Percentiles rank a stretch among this genome's conserved stretches.
Evolutionary conservation across 2,329 filamentous ascomycete species (phyloP).

Genomic region (Paramyrothecium roridum): DNA sequence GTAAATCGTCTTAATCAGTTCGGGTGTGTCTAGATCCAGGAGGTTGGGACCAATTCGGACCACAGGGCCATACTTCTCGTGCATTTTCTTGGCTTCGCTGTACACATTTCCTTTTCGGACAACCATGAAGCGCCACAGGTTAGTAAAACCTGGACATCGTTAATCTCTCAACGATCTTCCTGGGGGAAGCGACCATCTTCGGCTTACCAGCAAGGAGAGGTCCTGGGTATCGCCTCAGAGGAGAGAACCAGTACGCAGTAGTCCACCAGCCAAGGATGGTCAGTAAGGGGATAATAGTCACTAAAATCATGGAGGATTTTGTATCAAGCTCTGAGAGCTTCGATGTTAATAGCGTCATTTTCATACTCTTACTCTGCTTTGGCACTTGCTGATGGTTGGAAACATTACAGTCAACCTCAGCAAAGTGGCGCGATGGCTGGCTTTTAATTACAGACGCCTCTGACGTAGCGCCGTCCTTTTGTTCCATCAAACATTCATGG

Average conservation of each 20-base stretch:
- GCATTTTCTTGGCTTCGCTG: slow-evolving; percentile 17
- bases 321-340: too few relatives aligned
- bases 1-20: slow-evolving; percentile 23
- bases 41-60: slow-evolving; percentile 25
- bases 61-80: slow-evolving; percentile 24
- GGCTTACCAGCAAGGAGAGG: slow-evolving; percentile 13
- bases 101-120: slow-evolving; percentile 15
- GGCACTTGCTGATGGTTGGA: too few relatives aligned
- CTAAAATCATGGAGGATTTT: not conserved
- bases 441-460: too few relatives aligned
- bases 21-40: slow-evolving; percentile 20
- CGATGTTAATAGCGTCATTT: too few relatives aligned
- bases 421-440: too few relatives aligned
- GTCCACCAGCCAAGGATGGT: slow-evolving; percentile 3
- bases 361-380: too few relatives aligned
- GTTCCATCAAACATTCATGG: too few relatives aligned
- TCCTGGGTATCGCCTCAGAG: slow-evolving; percentile 13
- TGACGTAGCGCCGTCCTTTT: too few relatives aligned
- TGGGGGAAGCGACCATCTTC: not conserved
- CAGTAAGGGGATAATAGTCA: not conserved
- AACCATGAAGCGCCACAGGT: slow-evolving; percentile 21
- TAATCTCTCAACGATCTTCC: slow-evolving; percentile 3
- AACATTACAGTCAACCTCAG: too few relatives aligned
- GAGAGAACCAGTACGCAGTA: slow-evolving; percentile 8
- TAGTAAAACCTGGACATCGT: slow-evolving; percentile 16